Evolutionary conservation across 73 alveolate genomes (phyloP), one percentile per base, ranked within the genome.

Genomic region (Tetrahymena malaccensis): DNA sequence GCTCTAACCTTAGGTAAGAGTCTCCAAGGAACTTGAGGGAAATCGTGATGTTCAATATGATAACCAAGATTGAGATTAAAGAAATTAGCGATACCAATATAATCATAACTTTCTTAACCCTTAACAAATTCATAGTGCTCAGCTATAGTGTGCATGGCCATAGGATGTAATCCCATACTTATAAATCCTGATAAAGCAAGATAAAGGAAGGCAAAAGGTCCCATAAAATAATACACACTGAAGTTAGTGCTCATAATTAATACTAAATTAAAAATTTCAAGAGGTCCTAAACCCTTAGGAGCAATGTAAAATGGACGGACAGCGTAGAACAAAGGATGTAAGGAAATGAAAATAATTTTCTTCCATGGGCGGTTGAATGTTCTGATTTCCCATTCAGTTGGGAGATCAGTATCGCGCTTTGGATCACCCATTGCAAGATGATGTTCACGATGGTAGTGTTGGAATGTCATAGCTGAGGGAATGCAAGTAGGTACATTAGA

Each of bases 11-110:
- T 70, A 25, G 98, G 98, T 12, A 97, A 95, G 13, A 95, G 85
- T 35, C 97, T 93, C 94, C 97, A 97, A 8, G 98, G 97, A 35
- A 97, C 96, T 34, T 85, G 55, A 22, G 98, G 98, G 94, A 97
- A 97, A 95, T 97, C 98, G 94, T 97, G 98, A 85, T 97, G 98
- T 35, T 97, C 98, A 27, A 96, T 95, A 55, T 97, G 98, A 94
- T 97, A 97, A 35, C 98, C 98, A 27, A 97, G 96, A 85, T 97
- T 97, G 33, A 94, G 96, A 44, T 95, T 43, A 19, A 97, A 94
- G 55, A 84, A 93, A 44, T 97, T 97, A 10, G 95, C 85, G 22
- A 95, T 94, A 40, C 98, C 98, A 10, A 96, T 93, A 58, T 97
- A 97, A 38, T 96, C 93, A 85, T 95, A 97, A 44, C 98, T 97